phyloP scores from a whole-genome alignment of 352 stramenopile genomes.

The Phytophthora gonapodyides region DNA sequence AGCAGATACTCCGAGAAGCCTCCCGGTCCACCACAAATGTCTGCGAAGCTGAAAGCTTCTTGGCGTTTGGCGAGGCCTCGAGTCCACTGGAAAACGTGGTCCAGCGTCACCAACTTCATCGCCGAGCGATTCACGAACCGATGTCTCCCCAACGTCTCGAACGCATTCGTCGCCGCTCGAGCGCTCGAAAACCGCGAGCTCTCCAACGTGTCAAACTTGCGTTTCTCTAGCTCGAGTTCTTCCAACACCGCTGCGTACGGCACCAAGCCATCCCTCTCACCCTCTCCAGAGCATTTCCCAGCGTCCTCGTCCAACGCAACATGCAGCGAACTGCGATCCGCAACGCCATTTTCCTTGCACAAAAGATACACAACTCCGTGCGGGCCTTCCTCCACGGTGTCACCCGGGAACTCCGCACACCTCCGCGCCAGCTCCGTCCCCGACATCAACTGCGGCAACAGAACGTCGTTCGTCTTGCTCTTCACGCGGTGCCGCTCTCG shows the following conservation, averaged over 20 bases:
- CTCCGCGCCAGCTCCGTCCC: conserved; percentile 40
- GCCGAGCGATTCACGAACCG: conserved; percentile 81
- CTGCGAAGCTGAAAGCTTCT: conserved; percentile 60
- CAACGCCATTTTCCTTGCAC: conserved; percentile 7
- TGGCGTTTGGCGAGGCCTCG: background rate
- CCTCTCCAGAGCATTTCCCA: background rate
- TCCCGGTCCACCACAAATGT: conserved; percentile 78
- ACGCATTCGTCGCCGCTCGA: conserved; percentile 55
- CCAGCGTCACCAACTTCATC: conserved; percentile 82
- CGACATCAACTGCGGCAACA: conserved; percentile 40
- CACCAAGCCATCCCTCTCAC: background rate
- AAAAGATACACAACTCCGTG: conserved; percentile 45
- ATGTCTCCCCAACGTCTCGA: conserved; percentile 58
- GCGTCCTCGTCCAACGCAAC: conserved; percentile 8
- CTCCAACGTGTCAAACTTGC: conserved; percentile 46
- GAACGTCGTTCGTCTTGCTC: background rate
- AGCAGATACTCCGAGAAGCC: conserved; percentile 85
- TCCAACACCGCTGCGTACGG: conserved; percentile 31
- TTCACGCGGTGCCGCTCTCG: background rate
- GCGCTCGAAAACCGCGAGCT: conserved; percentile 41
- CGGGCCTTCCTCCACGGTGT: conserved; percentile 19
- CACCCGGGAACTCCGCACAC: background rate
- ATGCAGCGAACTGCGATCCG: conserved; percentile 3
- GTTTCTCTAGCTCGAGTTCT: conserved; percentile 45
- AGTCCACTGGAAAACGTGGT: conserved; percentile 68